Evolutionary conservation across 352 stramenopile species (phyloP), one percentile per base, ranked within the genome.

Genomic region (Phytophthora lateralis): DNA sequence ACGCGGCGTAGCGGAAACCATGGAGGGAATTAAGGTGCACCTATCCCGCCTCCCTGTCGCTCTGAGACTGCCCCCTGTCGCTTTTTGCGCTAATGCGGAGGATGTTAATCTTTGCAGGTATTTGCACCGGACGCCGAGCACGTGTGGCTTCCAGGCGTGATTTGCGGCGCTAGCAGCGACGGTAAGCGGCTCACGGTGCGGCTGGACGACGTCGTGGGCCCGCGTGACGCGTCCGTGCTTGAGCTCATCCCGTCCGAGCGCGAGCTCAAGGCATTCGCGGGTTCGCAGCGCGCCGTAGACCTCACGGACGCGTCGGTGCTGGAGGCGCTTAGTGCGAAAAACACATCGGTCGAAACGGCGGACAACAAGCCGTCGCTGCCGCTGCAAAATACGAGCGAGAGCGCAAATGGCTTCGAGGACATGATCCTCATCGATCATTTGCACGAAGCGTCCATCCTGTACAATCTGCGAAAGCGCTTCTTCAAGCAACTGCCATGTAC

Each of bases 381-480:
- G 12, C 51, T 93, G 27, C 84, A 93, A 65, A 95, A 92, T 63
- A 69, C 75, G 49, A 78, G 60, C 30, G 78, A 91, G 47, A 64
- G 64, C 29, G 60, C 71, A 0, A 80, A 73, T 29, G 86, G 86
- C 2, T 93, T 89, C 55, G 85, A 94, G 34, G 87, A 96, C 62
- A 94, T 96, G 87, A 93, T 96, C 66, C 85, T 84, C 29, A 88
- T 96, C 43, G 82, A 93, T 44, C 84, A 94, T 62, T 68, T 96
- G 58, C 85, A 94, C 55, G 87, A 96, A 50, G 85, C 86, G 18
- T 89, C 86, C 26, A 96, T 96, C 50, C 71, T 96, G 42, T 88
- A 95, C 65, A 96, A 96, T 63, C 63, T 96, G 20, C 66, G 83
- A 10, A 72, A 71, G 3, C 71, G 88, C 4, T 95, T 94, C 66